A percentile compares a stretch with the other conserved stretches of the same genome.
phyloP scores from a whole-genome alignment of 495 filamentous ascomycete species.

The Sphaerosporella brunnea region DNA sequence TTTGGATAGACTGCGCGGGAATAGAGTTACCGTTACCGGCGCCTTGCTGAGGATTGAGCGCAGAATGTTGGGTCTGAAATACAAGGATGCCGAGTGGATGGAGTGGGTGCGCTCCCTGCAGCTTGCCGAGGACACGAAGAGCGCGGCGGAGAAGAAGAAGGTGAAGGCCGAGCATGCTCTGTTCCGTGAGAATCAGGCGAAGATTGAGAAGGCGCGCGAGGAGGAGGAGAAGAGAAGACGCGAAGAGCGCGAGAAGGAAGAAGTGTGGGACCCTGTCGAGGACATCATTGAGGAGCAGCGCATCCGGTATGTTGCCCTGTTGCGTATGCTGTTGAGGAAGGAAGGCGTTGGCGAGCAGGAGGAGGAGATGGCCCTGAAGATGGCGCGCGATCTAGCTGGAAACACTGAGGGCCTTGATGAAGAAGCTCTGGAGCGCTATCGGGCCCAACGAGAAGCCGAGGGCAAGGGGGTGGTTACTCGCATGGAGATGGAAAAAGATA shows the following conservation, averaged over 20 bases:
- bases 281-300: slow-evolving; percentile 33
- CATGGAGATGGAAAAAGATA: slow-evolving; percentile 1
- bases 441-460: not conserved
- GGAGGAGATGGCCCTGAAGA: slow-evolving; percentile 15
- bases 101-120: slow-evolving; percentile 33
- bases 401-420: not conserved
- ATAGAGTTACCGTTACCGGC: slow-evolving; percentile 28
- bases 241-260: slow-evolving; percentile 24
- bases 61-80: slow-evolving; percentile 32
- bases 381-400: slow-evolving; percentile 2
- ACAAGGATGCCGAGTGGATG: slow-evolving; percentile 35
- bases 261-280: slow-evolving; percentile 38
- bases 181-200: slow-evolving; percentile 34
- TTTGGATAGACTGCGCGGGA: slow-evolving; percentile 32
- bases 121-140: slow-evolving; percentile 31
- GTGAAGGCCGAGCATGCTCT: slow-evolving; percentile 35
- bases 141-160: slow-evolving; percentile 37
- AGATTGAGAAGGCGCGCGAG: slow-evolving; percentile 31
- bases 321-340: slow-evolving; percentile 17
- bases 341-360: slow-evolving; percentile 7
- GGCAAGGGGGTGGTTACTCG: not conserved
- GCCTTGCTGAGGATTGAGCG: slow-evolving; percentile 34
- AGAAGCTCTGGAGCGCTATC: not conserved
- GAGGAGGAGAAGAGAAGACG: slow-evolving; percentile 21
- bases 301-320: slow-evolving; percentile 29